Percentiles rank a stretch among this genome's conserved stretches.
Evolutionary conservation across 352 stramenopile species (phyloP).

Genomic region (Plasmopara muralis): DNA sequence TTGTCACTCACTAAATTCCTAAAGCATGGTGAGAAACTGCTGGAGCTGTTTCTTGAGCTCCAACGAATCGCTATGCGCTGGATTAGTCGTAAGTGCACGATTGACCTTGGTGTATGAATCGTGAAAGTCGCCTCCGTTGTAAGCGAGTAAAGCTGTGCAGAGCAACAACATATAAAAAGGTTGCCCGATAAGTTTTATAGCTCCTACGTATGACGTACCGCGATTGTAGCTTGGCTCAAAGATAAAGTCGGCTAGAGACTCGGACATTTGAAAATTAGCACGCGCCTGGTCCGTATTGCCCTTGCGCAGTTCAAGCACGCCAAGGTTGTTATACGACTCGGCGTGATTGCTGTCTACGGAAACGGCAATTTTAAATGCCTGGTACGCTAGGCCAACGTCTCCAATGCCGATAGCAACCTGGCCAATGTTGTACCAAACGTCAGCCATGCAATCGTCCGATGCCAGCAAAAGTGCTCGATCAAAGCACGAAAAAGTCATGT

Average conservation of each 20-base stretch:
- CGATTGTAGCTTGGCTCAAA: constrained; percentile 91
- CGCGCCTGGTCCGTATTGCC: constrained; percentile 82
- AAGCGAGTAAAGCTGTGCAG: constrained; percentile 73
- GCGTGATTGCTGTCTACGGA: constrained; percentile 88
- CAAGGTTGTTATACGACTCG: constrained; percentile 90
- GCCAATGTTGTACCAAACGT: constrained; percentile 94
- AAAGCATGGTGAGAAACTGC: constrained; percentile 77
- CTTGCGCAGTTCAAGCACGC: constrained; percentile 86
- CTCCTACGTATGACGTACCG: constrained; percentile 23
- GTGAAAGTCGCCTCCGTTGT: constrained; percentile 89
- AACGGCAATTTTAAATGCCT: constrained; percentile 91
- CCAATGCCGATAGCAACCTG: constrained; percentile 90
- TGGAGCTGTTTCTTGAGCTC: constrained; percentile 87
- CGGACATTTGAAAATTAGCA: constrained; percentile 74
- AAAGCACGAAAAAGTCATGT: constrained; percentile 92
- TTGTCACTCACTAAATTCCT: background rate
- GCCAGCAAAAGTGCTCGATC: constrained; percentile 84
- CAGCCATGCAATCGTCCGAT: constrained; percentile 85
- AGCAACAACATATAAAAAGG: background rate
- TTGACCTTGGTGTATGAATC: constrained; percentile 84
- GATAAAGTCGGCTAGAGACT: constrained; percentile 79
- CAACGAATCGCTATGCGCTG: constrained; percentile 79
- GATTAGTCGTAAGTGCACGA: constrained; percentile 72
- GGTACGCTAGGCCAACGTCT: constrained; percentile 89
- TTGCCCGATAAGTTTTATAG: background rate